Evolutionary conservation across 2,329 filamentous ascomycete species (phyloP).

Genomic region (Pochonia chlamydosporia): DNA sequence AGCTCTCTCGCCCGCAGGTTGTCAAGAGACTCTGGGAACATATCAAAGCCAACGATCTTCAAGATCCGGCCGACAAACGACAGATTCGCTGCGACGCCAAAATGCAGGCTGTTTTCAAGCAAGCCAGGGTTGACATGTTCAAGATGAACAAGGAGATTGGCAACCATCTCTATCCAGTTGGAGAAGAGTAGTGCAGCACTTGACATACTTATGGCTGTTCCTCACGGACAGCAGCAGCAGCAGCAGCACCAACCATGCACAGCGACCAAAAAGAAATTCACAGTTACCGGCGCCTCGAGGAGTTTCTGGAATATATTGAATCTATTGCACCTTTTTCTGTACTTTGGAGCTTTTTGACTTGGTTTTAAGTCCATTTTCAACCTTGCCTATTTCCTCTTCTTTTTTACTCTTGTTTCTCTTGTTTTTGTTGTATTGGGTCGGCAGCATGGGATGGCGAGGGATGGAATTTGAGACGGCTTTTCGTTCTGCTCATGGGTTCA

Average conservation of each 20-base stretch:
- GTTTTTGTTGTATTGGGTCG: constrained; percentile 5
- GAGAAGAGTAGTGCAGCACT: constrained; percentile 51
- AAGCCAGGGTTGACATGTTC: constrained; percentile 93
- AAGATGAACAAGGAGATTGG: constrained; percentile 97
- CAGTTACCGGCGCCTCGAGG: constrained; percentile 10
- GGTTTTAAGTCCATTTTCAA: not conserved
- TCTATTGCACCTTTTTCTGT: constrained; percentile 2
- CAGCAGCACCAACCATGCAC: not conserved
- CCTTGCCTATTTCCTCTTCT: not conserved
- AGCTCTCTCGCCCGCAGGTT: constrained; percentile 90
- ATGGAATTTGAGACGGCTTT: not conserved
- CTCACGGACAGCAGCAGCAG: not conserved
- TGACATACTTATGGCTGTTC: no score
- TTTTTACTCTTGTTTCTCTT: not conserved
- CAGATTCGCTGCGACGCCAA: constrained; percentile 90
- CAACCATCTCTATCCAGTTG: constrained; percentile 79
- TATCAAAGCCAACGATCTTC: constrained; percentile 81
- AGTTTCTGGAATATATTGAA: constrained; percentile 4
- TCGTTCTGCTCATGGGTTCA: constrained; percentile 1
- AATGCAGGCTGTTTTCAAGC: constrained; percentile 89
- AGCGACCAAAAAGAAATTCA: not conserved
- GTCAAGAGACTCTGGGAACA: constrained; percentile 97
- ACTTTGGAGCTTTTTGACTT: not conserved
- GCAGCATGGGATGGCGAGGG: constrained; percentile 10
- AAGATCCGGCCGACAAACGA: constrained; percentile 86